These are phyloP conservation scores for Teunomyces gatunensis DNA, from an alignment of 805 yeast species.

Conservation along the genomic window DNA sequence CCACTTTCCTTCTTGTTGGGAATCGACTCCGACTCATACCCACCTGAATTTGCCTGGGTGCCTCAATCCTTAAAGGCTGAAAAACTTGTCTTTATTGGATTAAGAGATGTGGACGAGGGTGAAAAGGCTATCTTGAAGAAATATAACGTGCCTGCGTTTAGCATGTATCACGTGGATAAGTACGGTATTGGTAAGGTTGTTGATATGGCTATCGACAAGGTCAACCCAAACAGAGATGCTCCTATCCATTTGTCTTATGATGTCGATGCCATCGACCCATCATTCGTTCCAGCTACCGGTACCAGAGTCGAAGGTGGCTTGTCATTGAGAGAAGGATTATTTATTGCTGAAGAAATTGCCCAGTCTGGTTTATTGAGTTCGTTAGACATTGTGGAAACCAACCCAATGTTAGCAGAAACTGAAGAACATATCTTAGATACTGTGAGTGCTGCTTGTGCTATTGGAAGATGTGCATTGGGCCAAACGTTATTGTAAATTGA, in stretches of 20 bases:
- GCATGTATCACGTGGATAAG: constrained; percentile 95
- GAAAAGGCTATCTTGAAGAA: constrained; percentile 76
- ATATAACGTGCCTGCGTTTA: constrained; percentile 73
- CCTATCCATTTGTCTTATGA: constrained; percentile 93
- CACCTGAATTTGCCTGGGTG: constrained; percentile 80
- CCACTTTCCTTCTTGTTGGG: constrained; percentile 93
- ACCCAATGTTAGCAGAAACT: constrained; percentile 80
- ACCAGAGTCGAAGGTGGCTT: constrained; percentile 97
- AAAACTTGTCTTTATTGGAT: constrained; percentile 87
- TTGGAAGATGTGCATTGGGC: constrained; percentile 92
- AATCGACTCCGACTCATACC: constrained; percentile 61
- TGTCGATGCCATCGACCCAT: constrained; percentile 95
- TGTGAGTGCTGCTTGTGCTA: constrained; percentile 83
- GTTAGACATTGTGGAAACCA: constrained; percentile 89
- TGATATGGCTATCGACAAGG: constrained; percentile 79
- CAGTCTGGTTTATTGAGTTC: constrained; percentile 85
- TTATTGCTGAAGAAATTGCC: constrained; percentile 87
- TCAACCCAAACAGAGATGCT: constrained; percentile 62
- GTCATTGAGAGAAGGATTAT: constrained; percentile 90
- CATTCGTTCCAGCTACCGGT: constrained; percentile 94
- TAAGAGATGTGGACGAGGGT: constrained; percentile 87
- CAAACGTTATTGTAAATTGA: constrained; percentile 65
- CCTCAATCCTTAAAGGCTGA: constrained; percentile 61
- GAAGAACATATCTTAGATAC: constrained; percentile 80
- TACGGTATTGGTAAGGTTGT: constrained; percentile 89